phyloP scores from a whole-genome alignment of 495 filamentous ascomycete genomes.

The Apiosordaria backusii region DNA sequence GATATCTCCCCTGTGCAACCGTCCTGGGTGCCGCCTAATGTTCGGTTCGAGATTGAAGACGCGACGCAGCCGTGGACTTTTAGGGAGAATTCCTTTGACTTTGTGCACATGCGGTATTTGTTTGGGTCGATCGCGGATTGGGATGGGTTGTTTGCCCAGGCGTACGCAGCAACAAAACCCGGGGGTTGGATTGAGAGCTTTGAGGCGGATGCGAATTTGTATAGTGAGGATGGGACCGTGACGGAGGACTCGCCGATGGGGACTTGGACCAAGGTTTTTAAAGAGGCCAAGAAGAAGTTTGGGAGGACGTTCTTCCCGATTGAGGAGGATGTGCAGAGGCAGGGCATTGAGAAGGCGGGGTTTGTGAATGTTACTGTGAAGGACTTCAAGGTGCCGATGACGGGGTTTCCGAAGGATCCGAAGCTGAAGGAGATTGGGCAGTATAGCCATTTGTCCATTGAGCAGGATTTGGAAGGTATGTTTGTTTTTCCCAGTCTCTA shows the following conservation, averaged over 20 bases:
- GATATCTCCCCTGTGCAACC: slow-evolving; percentile 60
- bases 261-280: slow-evolving; percentile 32
- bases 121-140: slow-evolving; percentile 56
- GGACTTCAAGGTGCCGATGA: slow-evolving; percentile 22
- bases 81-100: slow-evolving; percentile 54
- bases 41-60: slow-evolving; percentile 55
- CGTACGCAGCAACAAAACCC: slow-evolving; percentile 34
- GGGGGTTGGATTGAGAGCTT: slow-evolving; percentile 36
- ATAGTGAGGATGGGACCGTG: slow-evolving; percentile 25
- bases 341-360: slow-evolving; percentile 56
- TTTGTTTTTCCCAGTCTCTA: neutral
- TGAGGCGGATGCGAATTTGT: slow-evolving; percentile 21
- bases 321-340: slow-evolving; percentile 46
- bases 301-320: slow-evolving; percentile 23
- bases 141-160: slow-evolving; percentile 41
- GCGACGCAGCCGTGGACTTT: slow-evolving; percentile 51
- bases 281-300: slow-evolving; percentile 16
- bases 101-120: slow-evolving; percentile 57
- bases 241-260: slow-evolving; percentile 29
- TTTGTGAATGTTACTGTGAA: slow-evolving; percentile 48
- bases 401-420: neutral
- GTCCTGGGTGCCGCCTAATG: slow-evolving; percentile 45
- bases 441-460: neutral
- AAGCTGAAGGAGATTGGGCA: slow-evolving; percentile 1
- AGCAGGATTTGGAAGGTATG: slow-evolving; percentile 2